Conservation (phyloP, 352 stramenopile species). For the Lagenidium sp. region DNA sequence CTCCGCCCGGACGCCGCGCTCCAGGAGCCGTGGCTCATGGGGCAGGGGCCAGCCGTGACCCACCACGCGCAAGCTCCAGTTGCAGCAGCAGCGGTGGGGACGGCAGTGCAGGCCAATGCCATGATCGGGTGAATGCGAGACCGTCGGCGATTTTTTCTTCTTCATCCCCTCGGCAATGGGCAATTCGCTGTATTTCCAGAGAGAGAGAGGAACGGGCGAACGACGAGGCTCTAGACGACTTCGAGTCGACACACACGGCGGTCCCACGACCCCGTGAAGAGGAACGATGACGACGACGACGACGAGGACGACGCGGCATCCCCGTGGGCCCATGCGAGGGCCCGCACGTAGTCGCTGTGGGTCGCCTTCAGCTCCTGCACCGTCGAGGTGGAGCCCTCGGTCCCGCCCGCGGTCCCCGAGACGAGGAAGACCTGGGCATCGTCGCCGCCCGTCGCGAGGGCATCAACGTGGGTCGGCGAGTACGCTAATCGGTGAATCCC, state of each 20-base stretch:
- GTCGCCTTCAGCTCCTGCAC: background rate
- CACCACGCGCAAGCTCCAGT: too few species aligned
- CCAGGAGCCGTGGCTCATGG: constrained; percentile 45
- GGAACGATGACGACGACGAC: constrained; percentile 1
- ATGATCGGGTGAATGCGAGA: too few species aligned
- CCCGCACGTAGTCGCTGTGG: constrained; percentile 68
- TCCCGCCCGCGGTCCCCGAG: constrained; percentile 4
- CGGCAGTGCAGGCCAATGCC: too few species aligned
- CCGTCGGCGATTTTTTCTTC: too few species aligned
- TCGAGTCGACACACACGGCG: too few species aligned
- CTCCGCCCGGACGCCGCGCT: constrained; percentile 48
- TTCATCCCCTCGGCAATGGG: too few species aligned
- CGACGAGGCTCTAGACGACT: constrained; percentile 8
- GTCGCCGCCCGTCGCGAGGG: constrained; percentile 56
- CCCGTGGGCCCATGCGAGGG: constrained; percentile 60
- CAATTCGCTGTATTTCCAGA: too few species aligned
- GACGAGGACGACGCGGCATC: too few species aligned
- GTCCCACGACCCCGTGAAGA: constrained; percentile 58
- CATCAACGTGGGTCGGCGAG: constrained; percentile 42
- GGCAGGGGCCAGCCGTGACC: background rate
- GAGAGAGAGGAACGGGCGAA: too few species aligned
- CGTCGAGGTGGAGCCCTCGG: background rate
- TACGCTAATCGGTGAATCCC: constrained; percentile 60
- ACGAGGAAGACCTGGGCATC: constrained; percentile 46
- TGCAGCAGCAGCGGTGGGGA: too few species aligned